phyloP scores from a whole-genome alignment of 345 rosid species.

The Leavenworthia alabamica region DNA sequence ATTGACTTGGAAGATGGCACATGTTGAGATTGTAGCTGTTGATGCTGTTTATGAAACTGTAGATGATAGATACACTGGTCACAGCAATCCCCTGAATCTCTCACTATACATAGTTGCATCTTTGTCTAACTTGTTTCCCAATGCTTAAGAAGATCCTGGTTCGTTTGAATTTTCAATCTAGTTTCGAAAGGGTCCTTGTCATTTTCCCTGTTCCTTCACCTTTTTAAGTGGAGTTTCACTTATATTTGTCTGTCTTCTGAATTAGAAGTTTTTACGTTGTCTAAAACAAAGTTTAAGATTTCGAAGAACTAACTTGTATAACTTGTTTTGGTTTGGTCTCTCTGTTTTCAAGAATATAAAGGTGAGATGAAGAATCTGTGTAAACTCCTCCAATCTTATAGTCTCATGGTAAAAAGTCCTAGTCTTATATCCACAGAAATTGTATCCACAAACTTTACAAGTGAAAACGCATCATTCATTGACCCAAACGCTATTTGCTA shows the following conservation, averaged over 20 bases:
- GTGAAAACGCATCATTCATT: slow-evolving; percentile 2
- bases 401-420: slow-evolving; percentile 68
- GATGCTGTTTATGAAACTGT: slow-evolving; percentile 40
- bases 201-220: no score
- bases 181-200: neutral
- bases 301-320: no score
- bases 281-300: no score
- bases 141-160: neutral
- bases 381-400: slow-evolving; percentile 62
- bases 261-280: no score
- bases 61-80: slow-evolving; percentile 18
- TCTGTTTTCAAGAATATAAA: neutral
- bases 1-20: slow-evolving; percentile 45
- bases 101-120: slow-evolving; percentile 17
- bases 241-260: no score
- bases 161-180: slow-evolving; percentile 2
- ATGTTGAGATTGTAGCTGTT: slow-evolving; percentile 68
- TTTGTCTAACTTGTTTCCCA: slow-evolving; percentile 1
- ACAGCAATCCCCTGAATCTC: slow-evolving; percentile 16
- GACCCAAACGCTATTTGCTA: slow-evolving; percentile 39
- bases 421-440: no score
- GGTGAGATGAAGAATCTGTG: slow-evolving; percentile 40
- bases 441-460: slow-evolving; percentile 5
- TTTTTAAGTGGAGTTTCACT: no score
- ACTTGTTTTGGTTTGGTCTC: neutral